A percentile compares a stretch with the other conserved stretches of the same genome.
These are phyloP conservation scores for Neurospora sublineolata DNA, from an alignment of 495 filamentous ascomycete species.

Conservation along the genomic window DNA sequence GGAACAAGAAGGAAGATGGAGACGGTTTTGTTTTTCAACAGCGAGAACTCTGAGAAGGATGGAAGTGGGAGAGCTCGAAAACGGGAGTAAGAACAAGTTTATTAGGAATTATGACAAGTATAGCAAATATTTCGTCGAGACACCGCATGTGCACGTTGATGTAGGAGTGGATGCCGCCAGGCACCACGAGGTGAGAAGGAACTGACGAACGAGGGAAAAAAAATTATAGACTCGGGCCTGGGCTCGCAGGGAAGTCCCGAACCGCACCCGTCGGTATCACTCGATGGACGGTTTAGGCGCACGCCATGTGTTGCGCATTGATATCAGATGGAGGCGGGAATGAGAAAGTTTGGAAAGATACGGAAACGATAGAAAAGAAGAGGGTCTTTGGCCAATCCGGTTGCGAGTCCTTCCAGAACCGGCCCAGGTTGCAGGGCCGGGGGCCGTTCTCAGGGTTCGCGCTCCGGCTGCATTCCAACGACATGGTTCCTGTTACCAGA, in stretches of 20 bases:
- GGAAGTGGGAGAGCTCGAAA: not conserved
- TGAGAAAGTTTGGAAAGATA: not conserved
- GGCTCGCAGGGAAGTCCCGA: not conserved
- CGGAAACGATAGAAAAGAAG: not conserved
- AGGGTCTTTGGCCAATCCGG: not conserved
- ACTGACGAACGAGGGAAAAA: not conserved
- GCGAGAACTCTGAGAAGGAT: not conserved
- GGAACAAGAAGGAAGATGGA: not conserved
- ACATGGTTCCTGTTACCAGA: not conserved
- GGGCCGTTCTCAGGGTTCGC: not conserved
- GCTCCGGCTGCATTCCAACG: not conserved
- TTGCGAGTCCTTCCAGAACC: not conserved
- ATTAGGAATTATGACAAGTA: not conserved
- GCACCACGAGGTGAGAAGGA: not conserved
- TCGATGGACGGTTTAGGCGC: not conserved
- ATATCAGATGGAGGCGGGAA: not conserved
- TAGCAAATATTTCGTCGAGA: not conserved
- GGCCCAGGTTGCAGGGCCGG: not conserved
- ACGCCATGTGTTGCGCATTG: not conserved
- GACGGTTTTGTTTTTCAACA: not conserved
- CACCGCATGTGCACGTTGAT: not conserved
- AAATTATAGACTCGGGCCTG: not conserved
- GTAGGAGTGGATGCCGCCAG: not conserved
- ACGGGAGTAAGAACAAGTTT: not conserved
- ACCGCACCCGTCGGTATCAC: not conserved